phyloP scores from a whole-genome alignment of 495 filamentous ascomycete species.

The Xylaria castorea region DNA sequence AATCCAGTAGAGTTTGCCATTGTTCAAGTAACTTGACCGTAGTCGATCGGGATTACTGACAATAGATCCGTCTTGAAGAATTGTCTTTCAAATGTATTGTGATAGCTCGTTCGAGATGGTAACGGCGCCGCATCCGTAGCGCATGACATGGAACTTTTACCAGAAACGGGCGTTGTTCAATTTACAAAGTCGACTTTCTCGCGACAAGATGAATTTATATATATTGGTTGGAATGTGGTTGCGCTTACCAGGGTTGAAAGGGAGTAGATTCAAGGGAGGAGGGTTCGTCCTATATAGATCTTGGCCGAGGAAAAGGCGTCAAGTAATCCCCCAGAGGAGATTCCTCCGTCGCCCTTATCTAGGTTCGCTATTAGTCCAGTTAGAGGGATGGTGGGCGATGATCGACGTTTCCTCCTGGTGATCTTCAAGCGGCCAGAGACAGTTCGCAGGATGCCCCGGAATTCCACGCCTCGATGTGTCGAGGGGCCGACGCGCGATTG shows the following conservation, averaged over 20 bases:
- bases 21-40: slow-evolving; percentile 22
- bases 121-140: background rate
- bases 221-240: background rate
- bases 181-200: background rate
- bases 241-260: background rate
- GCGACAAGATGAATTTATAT: slow-evolving; percentile 6
- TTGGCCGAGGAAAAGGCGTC: slow-evolving; percentile 5
- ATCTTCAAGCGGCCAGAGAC: slow-evolving; percentile 30
- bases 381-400: slow-evolving; percentile 32
- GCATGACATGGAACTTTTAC: background rate
- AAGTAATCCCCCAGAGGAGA: slow-evolving; percentile 18
- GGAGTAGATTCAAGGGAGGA: slow-evolving; percentile 15
- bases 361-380: slow-evolving; percentile 22
- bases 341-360: slow-evolving; percentile 20
- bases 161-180: background rate
- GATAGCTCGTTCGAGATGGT: background rate
- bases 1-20: slow-evolving; percentile 19
- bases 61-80: background rate
- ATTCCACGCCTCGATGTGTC: slow-evolving; percentile 32
- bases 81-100: background rate
- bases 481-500: slow-evolving; percentile 36
- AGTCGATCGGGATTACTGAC: background rate
- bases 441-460: slow-evolving; percentile 31
- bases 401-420: slow-evolving; percentile 37
- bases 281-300: background rate